Conservation (phyloP, 179 eudicot genomes). For the Spinacia oleracea region DNA sequence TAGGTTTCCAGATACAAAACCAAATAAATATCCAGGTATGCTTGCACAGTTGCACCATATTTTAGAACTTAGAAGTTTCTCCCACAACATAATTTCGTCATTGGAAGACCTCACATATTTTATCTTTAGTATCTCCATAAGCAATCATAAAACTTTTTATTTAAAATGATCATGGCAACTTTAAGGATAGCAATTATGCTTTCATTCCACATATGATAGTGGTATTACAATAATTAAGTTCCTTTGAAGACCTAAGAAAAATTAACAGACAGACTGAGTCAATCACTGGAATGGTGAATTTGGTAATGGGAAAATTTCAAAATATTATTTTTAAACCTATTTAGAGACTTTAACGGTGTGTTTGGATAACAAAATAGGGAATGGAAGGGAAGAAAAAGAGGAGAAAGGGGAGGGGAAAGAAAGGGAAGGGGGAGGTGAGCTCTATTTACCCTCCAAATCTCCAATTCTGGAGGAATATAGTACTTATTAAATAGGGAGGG, state of each 20-base stretch:
- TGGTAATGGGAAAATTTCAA: not conserved
- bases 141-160: too few relatives aligned
- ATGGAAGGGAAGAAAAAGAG: too few relatives aligned
- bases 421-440: too few relatives aligned
- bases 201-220: not conserved
- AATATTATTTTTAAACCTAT: too few relatives aligned
- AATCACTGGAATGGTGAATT: not conserved
- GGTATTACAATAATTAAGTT: not conserved
- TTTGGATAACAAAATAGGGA: too few relatives aligned
- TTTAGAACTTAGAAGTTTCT: not conserved
- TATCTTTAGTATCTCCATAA: too few relatives aligned
- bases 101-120: not conserved
- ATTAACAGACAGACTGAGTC: not conserved
- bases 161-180: not conserved
- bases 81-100: not conserved
- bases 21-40: constrained; percentile 49
- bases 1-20: constrained; percentile 29
- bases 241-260: not conserved
- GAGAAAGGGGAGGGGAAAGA: too few relatives aligned
- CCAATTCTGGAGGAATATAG: too few relatives aligned
- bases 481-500: too few relatives aligned
- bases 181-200: not conserved
- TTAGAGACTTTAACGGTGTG: too few relatives aligned
- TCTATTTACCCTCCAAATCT: too few relatives aligned
- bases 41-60: not conserved